Percentiles rank a stretch among this genome's conserved stretches.
Conservation (phyloP, 257 asterid genomes). For the Rhazya stricta region DNA sequence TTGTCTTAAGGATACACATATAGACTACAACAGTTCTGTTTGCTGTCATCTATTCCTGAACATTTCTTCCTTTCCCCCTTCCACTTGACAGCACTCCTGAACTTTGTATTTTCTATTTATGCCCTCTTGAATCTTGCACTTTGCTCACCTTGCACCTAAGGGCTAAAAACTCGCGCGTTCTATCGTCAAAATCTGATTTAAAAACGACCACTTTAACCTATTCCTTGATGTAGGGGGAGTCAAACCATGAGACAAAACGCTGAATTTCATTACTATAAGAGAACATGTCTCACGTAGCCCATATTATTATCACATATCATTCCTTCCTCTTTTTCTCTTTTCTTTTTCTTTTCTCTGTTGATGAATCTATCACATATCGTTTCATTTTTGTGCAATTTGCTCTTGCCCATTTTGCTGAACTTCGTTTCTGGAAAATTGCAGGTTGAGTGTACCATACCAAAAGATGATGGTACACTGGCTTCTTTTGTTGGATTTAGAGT, state of each 20-base stretch:
- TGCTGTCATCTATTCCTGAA: not conserved
- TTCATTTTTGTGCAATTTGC: not conserved
- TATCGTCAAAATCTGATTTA: not conserved
- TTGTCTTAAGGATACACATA: not conserved
- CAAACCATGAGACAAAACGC: not conserved
- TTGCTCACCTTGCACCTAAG: not conserved
- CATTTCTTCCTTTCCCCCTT: not conserved
- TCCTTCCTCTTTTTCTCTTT: no score
- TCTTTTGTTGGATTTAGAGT: constrained; percentile 87
- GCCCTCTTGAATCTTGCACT: not conserved
- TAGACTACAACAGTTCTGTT: not conserved
- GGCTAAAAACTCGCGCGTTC: not conserved
- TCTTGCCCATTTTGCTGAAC: not conserved
- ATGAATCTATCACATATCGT: not conserved
- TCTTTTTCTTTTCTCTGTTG: no score
- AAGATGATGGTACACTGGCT: constrained; percentile 84
- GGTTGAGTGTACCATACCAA: constrained; percentile 97
- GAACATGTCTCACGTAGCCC: not conserved
- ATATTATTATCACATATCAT: not conserved
- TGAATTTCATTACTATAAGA: no score
- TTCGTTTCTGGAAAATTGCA: constrained; percentile 20
- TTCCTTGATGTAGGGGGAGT: not conserved
- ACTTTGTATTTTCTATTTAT: not conserved
- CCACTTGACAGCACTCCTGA: not conserved
- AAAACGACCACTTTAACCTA: not conserved